Evolutionary conservation across 2,329 filamentous ascomycete genomes (phyloP), one percentile per base, ranked within the genome.

Genomic region (Sporothrix globosa): DNA sequence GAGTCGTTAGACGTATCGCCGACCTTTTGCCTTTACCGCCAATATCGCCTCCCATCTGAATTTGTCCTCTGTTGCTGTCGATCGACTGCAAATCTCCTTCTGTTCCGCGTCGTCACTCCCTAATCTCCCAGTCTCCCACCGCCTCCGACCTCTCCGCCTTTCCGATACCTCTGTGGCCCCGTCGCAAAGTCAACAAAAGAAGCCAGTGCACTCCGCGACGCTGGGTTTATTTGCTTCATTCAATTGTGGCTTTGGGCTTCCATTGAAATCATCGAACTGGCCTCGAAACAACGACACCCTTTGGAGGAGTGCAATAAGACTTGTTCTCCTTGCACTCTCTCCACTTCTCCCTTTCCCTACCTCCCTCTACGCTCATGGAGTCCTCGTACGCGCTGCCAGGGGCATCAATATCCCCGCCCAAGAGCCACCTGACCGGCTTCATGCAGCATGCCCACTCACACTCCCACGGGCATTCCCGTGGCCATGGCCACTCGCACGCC

Each of bases 321-420:
- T 34, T 10, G 14, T 56, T 56, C 52, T 54, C 48, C 19, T 50
- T 21, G 48, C 44, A 48, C n/a, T 11, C 10, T 41, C 56, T 4
- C 56, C 50, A 50, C 17, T 34, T 34, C 56, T 61, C 56, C 10
- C 39, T 19, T n/a, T 41, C 11, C 24, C 13, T 14, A 30, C 34
- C 60, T 63, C 41, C 60, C 21, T 58, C 11, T 41, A 17, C 54
- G 30, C 86, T 86, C 83, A 81, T 83, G 72, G 83, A 85, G 50
- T 83, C 73, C 2, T 46, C 86, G 27, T 88, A 86, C 76, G 80
- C 82, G 67, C 77, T 88, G 69, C 86, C 86, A n/a, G 82, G 84
- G 48, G 80, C 83, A 52, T 72, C 72, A 10, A 77, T 72, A 86
- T 60, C 82, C 83, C 68, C 83, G 83, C 73, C 70, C 82, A 85